Conservation (phyloP, 1,284 basidiomycete species). For the Phellopilus nigrolimitatus region DNA sequence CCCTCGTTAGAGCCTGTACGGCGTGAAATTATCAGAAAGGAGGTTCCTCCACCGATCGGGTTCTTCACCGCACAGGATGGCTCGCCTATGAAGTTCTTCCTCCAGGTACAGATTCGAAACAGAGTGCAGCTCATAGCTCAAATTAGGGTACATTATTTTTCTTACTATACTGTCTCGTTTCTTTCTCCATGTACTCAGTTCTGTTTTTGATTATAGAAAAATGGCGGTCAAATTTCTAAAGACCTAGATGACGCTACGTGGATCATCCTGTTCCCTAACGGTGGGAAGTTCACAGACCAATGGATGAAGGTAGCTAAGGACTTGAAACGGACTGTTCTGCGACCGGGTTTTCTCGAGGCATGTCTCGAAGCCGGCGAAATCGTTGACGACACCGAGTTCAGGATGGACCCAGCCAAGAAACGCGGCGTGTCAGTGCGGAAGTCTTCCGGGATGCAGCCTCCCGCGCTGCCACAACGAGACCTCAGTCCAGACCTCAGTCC, state of each 20-base stretch:
- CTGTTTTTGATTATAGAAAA: conserved; percentile 42
- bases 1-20: background rate
- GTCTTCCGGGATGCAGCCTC: no score
- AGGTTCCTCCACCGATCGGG: background rate
- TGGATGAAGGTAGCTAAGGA: conserved; percentile 37
- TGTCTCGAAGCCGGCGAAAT: conserved; percentile 43
- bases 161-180: conserved; percentile 15
- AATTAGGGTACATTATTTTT: conserved; percentile 49
- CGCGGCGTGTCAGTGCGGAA: conserved; percentile 10
- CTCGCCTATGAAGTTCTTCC: conserved; percentile 18
- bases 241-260: conserved; percentile 52
- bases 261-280: conserved; percentile 46
- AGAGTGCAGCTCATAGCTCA: conserved; percentile 36
- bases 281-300: conserved; percentile 41
- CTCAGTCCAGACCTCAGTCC: no score
- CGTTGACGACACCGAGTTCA: conserved; percentile 40
- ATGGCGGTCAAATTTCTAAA: conserved; percentile 52
- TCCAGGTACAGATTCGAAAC: conserved; percentile 18
- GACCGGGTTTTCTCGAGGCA: conserved; percentile 49
- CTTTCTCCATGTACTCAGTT: background rate
- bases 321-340: conserved; percentile 39
- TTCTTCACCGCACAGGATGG: conserved; percentile 13
- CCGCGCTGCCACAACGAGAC: no score
- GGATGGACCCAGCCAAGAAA: conserved; percentile 25
- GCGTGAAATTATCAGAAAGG: background rate